phyloP scores from a whole-genome alignment of 306 rosid genomes.

The Medicago lupulina region DNA sequence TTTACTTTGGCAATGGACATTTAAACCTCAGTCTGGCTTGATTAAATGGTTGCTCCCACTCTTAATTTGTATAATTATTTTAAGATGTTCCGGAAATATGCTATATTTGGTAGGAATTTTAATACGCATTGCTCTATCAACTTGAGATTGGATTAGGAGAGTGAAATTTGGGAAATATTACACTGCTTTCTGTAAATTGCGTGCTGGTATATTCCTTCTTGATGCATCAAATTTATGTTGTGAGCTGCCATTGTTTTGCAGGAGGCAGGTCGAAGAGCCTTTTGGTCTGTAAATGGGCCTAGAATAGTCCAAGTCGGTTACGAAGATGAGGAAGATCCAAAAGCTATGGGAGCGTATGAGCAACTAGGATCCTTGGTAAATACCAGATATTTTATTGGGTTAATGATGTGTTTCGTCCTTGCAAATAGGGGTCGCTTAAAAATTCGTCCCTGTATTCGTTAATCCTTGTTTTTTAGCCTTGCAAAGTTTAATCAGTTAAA shows the following conservation, averaged over 20 bases:
- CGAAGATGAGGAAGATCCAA: slow-evolving; percentile 88
- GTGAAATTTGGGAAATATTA: background rate
- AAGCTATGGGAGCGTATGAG: slow-evolving; percentile 90
- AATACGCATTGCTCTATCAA: background rate
- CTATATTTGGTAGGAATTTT: background rate
- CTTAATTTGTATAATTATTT: background rate
- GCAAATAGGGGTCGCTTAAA: too few species aligned
- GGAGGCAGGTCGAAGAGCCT: slow-evolving; percentile 95
- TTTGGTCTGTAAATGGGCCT: slow-evolving; percentile 96
- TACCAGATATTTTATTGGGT: background rate
- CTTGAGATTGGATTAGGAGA: slow-evolving; percentile 1
- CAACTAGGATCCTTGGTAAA: slow-evolving; percentile 92
- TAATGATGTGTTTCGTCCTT: too few species aligned
- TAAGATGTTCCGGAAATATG: background rate
- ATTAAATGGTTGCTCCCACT: slow-evolving; percentile 14
- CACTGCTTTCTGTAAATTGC: background rate
- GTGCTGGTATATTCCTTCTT: background rate
- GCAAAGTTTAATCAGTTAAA: too few species aligned
- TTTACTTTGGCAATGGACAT: slow-evolving; percentile 3
- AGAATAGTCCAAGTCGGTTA: slow-evolving; percentile 87
- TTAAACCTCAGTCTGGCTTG: background rate
- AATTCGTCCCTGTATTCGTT: too few species aligned
- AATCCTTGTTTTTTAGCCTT: too few species aligned
- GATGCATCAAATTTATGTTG: background rate
- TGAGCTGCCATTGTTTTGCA: slow-evolving; percentile 39